Conservation (phyloP, 1,139 yeast genomes). For the Arxiozyma bovina region DNA sequence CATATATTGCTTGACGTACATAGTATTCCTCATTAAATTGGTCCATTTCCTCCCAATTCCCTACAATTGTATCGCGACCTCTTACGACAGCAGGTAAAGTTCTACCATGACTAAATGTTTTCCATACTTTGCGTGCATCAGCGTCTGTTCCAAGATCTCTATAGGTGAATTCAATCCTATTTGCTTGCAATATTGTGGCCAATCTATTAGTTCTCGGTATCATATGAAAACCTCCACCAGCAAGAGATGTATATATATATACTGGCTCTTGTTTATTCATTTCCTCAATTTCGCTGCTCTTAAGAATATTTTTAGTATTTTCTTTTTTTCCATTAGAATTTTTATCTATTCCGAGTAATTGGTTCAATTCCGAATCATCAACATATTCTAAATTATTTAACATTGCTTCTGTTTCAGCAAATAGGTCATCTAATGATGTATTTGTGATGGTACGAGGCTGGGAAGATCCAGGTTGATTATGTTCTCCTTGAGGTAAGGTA, state of each 20-base stretch:
- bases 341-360: slow-evolving; percentile 12
- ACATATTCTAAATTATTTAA: slow-evolving; percentile 19
- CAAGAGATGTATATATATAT: slow-evolving; percentile 74
- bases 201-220: slow-evolving; percentile 74
- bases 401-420: slow-evolving; percentile 24
- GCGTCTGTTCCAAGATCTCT: slow-evolving; percentile 80
- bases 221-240: slow-evolving; percentile 80
- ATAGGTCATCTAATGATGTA: slow-evolving; percentile 11
- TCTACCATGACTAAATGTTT: slow-evolving; percentile 64
- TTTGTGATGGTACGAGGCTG: background rate
- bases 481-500: background rate
- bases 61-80: slow-evolving; percentile 77
- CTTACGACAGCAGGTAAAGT: slow-evolving; percentile 84
- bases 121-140: slow-evolving; percentile 80
- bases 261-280: slow-evolving; percentile 45
- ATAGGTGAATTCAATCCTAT: slow-evolving; percentile 56
- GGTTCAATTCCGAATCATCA: slow-evolving; percentile 23
- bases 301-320: slow-evolving; percentile 1
- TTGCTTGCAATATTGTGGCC: slow-evolving; percentile 66
- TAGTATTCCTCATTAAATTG: slow-evolving; percentile 81
- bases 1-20: slow-evolving; percentile 49
- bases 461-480: background rate
- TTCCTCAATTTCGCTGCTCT: slow-evolving; percentile 12
- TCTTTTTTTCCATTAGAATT: background rate
- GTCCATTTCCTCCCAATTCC: slow-evolving; percentile 70